phyloP scores from a whole-genome alignment of 306 rosid genomes.

The Ormosia emarginata region DNA sequence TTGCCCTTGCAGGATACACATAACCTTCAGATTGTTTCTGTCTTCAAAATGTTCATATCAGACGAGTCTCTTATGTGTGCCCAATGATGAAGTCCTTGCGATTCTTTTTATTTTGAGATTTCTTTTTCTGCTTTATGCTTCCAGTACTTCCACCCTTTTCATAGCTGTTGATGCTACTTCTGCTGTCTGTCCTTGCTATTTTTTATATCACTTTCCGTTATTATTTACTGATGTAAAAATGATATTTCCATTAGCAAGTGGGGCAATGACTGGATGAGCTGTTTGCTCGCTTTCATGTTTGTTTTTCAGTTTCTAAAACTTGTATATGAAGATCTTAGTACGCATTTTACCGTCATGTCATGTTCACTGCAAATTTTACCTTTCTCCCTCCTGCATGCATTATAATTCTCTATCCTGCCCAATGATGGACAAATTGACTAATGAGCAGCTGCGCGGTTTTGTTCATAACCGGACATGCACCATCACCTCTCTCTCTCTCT shows the following conservation, averaged over 20 bases:
- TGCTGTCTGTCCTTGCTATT: neutral
- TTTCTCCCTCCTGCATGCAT: neutral
- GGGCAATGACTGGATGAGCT: neutral
- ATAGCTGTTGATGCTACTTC: neutral
- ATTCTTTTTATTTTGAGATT: neutral
- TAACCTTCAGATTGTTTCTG: neutral
- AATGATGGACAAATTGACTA: neutral
- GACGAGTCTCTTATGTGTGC: no score
- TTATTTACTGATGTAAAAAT: neutral
- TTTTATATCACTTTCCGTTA: neutral
- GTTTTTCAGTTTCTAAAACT: neutral
- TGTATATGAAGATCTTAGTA: neutral
- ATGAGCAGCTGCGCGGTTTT: neutral
- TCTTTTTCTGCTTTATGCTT: neutral
- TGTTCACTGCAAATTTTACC: neutral
- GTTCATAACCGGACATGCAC: neutral
- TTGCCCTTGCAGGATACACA: neutral
- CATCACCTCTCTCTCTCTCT: neutral
- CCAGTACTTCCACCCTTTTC: neutral
- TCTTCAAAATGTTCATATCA: neutral
- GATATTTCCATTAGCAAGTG: neutral
- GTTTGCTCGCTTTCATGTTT: neutral
- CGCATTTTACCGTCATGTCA: neutral
- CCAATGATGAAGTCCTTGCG: neutral
- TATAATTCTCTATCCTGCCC: neutral